phyloP scores from a whole-genome alignment of 169 alveolate species.

The Plasmodium coatneyi region DNA sequence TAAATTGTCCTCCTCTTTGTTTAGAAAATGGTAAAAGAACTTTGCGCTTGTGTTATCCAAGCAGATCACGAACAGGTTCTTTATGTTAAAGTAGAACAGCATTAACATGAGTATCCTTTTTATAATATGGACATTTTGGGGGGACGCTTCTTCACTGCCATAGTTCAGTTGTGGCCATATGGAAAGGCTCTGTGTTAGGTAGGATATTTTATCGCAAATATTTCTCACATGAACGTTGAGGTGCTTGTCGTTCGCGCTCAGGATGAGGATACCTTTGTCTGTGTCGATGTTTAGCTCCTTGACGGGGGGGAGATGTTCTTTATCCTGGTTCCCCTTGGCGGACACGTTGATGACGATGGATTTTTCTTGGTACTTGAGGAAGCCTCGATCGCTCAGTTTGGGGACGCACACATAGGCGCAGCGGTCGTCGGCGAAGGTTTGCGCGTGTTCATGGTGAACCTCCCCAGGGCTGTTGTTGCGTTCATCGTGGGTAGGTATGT shows the following conservation, averaged over 20 bases:
- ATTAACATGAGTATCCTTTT: conserved; percentile 35
- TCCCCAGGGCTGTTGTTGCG: background rate
- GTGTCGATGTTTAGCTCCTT: conserved; percentile 51
- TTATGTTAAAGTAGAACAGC: conserved; percentile 46
- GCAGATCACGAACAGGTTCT: conserved; percentile 54
- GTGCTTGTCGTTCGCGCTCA: conserved; percentile 52
- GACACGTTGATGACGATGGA: conserved; percentile 38
- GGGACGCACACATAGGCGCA: conserved; percentile 46
- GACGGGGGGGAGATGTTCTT: background rate
- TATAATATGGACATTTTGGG: background rate
- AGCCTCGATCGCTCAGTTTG: conserved; percentile 33
- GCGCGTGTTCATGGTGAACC: background rate
- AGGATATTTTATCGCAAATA: conserved; percentile 65
- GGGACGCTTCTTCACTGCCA: background rate
- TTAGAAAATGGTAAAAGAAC: conserved; percentile 43
- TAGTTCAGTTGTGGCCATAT: conserved; percentile 52
- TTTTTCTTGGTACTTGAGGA: conserved; percentile 18
- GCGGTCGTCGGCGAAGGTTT: background rate
- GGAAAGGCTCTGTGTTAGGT: conserved; percentile 51
- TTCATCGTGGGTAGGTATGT: background rate
- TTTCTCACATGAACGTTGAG: conserved; percentile 46
- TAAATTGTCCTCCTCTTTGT: conserved; percentile 24
- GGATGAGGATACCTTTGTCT: conserved; percentile 49
- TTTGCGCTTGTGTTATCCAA: conserved; percentile 44
- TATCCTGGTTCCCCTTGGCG: conserved; percentile 15